Percentiles rank a stretch among this genome's conserved stretches.
These are phyloP conservation scores for Kwoniella europaea DNA, from an alignment of 768 basidiomycete genomes.

Conservation along the genomic window DNA sequence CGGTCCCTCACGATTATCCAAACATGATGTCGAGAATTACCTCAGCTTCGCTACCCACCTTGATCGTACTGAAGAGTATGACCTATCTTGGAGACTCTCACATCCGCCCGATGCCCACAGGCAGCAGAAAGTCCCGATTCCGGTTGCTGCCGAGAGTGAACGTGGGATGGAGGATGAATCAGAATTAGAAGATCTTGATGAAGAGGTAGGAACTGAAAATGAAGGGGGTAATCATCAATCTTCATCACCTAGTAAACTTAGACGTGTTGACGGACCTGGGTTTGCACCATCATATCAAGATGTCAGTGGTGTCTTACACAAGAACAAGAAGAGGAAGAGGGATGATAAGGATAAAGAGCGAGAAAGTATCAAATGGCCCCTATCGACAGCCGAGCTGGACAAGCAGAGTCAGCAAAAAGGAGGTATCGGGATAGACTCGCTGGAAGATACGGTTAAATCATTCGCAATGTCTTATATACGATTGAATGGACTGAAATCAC, in stretches of 20 bases:
- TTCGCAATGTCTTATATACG: constrained; percentile 31
- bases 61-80: neutral
- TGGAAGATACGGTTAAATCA: constrained; percentile 23
- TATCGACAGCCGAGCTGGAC: constrained; percentile 6
- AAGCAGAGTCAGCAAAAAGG: neutral
- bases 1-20: neutral
- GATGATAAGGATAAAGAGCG: neutral
- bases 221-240: neutral
- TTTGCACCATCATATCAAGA: constrained; percentile 20
- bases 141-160: neutral
- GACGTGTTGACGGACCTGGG: constrained; percentile 15
- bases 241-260: neutral
- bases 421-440: neutral
- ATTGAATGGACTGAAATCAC: constrained; percentile 5
- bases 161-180: neutral
- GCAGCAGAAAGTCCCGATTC: neutral
- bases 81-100: neutral
- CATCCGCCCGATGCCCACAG: neutral
- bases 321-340: neutral
- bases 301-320: neutral
- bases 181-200: neutral
- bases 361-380: constrained; percentile 19
- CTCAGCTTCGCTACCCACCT: neutral
- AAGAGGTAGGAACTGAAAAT: neutral
- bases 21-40: neutral